phyloP scores from a whole-genome alignment of 2,329 filamentous ascomycete genomes.

The Aureobasidium vineae region DNA sequence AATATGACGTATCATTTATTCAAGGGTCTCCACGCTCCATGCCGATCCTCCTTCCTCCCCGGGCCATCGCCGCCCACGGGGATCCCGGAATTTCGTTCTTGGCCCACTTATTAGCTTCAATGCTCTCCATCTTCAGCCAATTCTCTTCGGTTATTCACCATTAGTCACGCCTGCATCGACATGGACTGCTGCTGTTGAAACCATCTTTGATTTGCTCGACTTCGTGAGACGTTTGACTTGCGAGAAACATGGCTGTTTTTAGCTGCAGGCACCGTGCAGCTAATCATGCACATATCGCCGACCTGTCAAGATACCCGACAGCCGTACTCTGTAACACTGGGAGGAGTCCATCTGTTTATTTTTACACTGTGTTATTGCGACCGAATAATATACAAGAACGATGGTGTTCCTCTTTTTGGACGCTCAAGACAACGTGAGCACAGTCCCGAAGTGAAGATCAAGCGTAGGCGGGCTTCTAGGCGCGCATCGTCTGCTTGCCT shows the following conservation, averaged over 20 bases:
- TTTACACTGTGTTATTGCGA: background rate
- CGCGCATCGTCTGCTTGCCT: conserved; percentile 62
- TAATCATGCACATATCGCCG: conserved; percentile 1
- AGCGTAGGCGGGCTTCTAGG: conserved; percentile 33
- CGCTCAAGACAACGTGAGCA: background rate
- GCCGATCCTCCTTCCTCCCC: background rate
- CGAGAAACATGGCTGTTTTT: background rate
- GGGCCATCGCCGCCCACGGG: conserved; percentile 4
- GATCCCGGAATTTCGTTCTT: background rate
- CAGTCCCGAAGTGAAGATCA: background rate
- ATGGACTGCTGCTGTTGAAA: background rate
- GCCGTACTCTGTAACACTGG: background rate
- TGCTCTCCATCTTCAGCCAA: background rate
- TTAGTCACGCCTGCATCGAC: background rate
- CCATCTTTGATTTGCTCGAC: background rate
- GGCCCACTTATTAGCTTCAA: too few relatives aligned
- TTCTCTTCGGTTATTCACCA: background rate
- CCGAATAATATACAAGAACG: conserved; percentile 21
- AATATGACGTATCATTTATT: background rate
- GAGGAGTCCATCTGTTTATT: background rate
- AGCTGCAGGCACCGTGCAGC: background rate
- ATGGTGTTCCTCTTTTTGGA: background rate
- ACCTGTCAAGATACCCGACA: background rate
- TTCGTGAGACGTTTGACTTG: background rate
- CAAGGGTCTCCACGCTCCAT: conserved; percentile 2